Base-by-base conservation (phyloP, 768 basidiomycete species). In the Boletellus emodensis region DNA sequence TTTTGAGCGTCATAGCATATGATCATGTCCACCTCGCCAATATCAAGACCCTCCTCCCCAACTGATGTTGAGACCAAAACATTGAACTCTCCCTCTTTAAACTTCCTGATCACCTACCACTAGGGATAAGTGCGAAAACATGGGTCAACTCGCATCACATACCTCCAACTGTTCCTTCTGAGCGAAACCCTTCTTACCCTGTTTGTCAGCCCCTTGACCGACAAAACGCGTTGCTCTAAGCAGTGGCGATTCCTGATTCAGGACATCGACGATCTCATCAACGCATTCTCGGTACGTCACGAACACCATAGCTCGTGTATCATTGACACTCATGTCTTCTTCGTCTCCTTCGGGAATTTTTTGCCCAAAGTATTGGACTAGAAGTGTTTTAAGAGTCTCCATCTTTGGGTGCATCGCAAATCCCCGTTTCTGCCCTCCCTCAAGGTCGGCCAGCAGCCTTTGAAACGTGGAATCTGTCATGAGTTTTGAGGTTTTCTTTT, bases 11-110 rank as follows among this genome's bases (percentile, higher is more conserved):
- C 96, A 66, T 98, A 99, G 61, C 94, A 97, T 42, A 97, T 74
- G 49, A 97, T 95, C 62, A 94, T 75, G 65, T 99, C 96, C 14
- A 99, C 86, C 65, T 96, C 94, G 30, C 96, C 96, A 48, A 99
- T 99, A 66, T 99, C 96, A 15, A 99, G 76, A 50, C 96, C 96
- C 68, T 99, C 96, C 70, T 99, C 96, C 18, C 96, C 96, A 48
- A 99, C 92, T 4, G 89, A 95, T 5, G 96, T 98, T 1, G 94
- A 88, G 8, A 99, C 95, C 11, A 99, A 73, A 34, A 96, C 84
- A 59, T 99, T 99, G 66, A 81, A 92, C 51, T 84, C 84, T 11
- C 92, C 93, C 4, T 71, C 72, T 65, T 94, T 94, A 75, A 99
- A 98, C 55, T 82, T 81, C 51, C 83, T 73, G 61, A 99, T 90